Percentiles rank a stretch among this genome's conserved stretches.
phyloP scores from a whole-genome alignment of 2,329 filamentous ascomycete genomes.

The Catunica adiposa region DNA sequence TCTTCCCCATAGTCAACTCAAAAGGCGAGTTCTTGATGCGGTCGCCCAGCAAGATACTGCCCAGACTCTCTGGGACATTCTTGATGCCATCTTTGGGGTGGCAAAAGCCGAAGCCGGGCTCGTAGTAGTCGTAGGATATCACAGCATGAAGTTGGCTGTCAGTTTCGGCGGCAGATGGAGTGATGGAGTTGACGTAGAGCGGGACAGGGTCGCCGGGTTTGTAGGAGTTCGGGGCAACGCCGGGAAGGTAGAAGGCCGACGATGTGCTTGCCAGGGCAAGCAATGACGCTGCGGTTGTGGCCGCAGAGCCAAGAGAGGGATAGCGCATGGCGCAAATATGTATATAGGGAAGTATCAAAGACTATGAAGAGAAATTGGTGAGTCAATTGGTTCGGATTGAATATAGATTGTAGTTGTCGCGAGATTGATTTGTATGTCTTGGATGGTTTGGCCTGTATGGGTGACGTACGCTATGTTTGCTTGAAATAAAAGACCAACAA shows the following conservation, averaged over 20 bases:
- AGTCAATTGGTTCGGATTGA: background rate
- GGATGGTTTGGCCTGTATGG: background rate
- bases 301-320: constrained; percentile 2
- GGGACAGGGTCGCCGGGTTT: constrained; percentile 63
- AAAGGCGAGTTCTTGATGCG: constrained; percentile 95
- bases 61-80: constrained; percentile 64
- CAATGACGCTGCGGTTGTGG: constrained; percentile 32
- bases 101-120: constrained; percentile 77
- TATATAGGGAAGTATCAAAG: background rate
- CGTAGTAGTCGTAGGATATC: constrained; percentile 92
- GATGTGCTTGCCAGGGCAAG: constrained; percentile 36
- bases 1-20: constrained; percentile 67
- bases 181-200: constrained; percentile 83
- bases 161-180: constrained; percentile 58
- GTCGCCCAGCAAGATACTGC: constrained; percentile 94
- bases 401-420: background rate
- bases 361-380: background rate
- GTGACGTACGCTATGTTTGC: background rate
- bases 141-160: constrained; percentile 81
- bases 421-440: background rate
- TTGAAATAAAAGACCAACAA: background rate
- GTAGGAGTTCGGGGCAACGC: constrained; percentile 89
- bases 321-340: constrained; percentile 11
- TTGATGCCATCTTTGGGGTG: constrained; percentile 58
- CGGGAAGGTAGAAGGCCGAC: constrained; percentile 84